Conservation (phyloP, 2,329 filamentous ascomycete genomes). For the Ceratocystis ficicola region DNA sequence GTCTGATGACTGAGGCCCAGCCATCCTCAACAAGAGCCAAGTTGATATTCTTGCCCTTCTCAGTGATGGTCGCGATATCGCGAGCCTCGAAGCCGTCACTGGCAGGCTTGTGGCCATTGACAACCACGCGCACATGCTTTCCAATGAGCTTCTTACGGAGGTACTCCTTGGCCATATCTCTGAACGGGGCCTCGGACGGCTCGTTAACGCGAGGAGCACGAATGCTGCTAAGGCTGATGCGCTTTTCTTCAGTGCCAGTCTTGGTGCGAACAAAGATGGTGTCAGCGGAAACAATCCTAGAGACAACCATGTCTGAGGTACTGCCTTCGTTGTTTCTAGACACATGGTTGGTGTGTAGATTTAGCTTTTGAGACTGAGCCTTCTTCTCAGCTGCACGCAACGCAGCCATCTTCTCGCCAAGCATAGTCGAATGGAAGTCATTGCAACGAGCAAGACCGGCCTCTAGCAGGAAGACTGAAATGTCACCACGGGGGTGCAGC, state of each 20-base stretch:
- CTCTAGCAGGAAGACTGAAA: slow-evolving; percentile 79
- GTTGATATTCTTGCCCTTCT: slow-evolving; percentile 77
- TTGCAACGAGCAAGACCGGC: slow-evolving; percentile 85
- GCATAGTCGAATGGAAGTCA: slow-evolving; percentile 87
- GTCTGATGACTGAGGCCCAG: slow-evolving; percentile 85
- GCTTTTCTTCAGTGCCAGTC: slow-evolving; percentile 66
- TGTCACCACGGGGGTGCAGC: slow-evolving; percentile 80
- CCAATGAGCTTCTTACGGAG: slow-evolving; percentile 87
- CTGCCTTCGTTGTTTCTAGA: slow-evolving; percentile 34
- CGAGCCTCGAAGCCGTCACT: slow-evolving; percentile 85
- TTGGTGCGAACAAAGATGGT: slow-evolving; percentile 80
- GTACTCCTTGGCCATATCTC: slow-evolving; percentile 91
- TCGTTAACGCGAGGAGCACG: slow-evolving; percentile 85
- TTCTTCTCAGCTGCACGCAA: slow-evolving; percentile 77
- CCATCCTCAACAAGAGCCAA: slow-evolving; percentile 80
- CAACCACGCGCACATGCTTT: slow-evolving; percentile 79
- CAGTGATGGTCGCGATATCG: slow-evolving; percentile 79
- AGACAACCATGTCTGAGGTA: slow-evolving; percentile 69
- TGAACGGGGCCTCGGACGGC: slow-evolving; percentile 74
- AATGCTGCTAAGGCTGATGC: slow-evolving; percentile 83
- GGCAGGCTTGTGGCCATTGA: slow-evolving; percentile 84
- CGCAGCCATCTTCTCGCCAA: slow-evolving; percentile 75
- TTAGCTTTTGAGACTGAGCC: slow-evolving; percentile 64
- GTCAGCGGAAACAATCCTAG: slow-evolving; percentile 76
- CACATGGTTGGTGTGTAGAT: slow-evolving; percentile 69